A percentile compares a stretch with the other conserved stretches of the same genome.
phyloP scores from a whole-genome alignment of 2,329 filamentous ascomycete species.

The Rhynchosporium agropyri region DNA sequence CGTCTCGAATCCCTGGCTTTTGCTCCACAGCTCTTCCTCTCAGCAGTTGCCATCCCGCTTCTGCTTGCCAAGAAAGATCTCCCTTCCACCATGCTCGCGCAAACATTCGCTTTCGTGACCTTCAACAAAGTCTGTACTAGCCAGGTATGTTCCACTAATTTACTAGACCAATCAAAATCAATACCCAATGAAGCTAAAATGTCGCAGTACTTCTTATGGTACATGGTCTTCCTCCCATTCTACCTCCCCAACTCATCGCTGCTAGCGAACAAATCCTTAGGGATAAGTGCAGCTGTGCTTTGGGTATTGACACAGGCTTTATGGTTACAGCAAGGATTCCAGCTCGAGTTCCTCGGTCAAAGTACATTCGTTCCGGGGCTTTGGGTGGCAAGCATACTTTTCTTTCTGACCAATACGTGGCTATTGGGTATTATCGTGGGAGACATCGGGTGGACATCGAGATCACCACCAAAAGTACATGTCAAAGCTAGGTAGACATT shows the following conservation, averaged over 20 bases:
- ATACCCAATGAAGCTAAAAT: constrained; percentile 12
- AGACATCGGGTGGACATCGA: constrained; percentile 54
- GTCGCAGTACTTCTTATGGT: constrained; percentile 93
- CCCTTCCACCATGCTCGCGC: constrained; percentile 82
- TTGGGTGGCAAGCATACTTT: constrained; percentile 72
- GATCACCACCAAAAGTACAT: not conserved
- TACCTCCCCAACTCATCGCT: constrained; percentile 83
- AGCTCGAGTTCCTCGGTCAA: constrained; percentile 75
- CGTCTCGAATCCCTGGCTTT: constrained; percentile 82
- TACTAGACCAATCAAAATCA: not conserved
- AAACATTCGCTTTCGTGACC: constrained; percentile 95
- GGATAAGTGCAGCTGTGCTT: constrained; percentile 64
- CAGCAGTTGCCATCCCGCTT: constrained; percentile 74
- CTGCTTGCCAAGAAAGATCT: constrained; percentile 80
- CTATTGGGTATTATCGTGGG: constrained; percentile 78
- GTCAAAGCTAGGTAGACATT: not conserved
- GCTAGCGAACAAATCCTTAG: constrained; percentile 60
- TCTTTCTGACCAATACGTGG: constrained; percentile 87
- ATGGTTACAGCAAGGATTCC: constrained; percentile 76
- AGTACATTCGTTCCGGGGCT: constrained; percentile 87
- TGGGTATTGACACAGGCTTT: constrained; percentile 78
- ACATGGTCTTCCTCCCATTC: constrained; percentile 88
- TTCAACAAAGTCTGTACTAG: constrained; percentile 99
- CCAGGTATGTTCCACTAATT: constrained; percentile 61
- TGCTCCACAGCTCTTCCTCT: constrained; percentile 81